These are phyloP conservation scores for Dacryopinax spathularia DNA, from an alignment of 768 basidiomycete genomes.

Conservation along the genomic window DNA sequence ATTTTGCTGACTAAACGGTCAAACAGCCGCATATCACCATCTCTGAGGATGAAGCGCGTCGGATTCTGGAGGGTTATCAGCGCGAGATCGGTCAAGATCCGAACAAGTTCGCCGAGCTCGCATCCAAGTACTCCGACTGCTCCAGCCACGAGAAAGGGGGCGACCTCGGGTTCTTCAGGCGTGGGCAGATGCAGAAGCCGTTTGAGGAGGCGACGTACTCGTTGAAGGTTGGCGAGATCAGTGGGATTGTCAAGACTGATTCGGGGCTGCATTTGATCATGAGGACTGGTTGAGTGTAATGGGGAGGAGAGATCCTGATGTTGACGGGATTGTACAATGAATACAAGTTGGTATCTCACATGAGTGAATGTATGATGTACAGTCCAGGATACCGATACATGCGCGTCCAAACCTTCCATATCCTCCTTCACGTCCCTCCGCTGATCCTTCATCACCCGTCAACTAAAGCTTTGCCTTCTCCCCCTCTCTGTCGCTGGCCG, in stretches of 20 bases:
- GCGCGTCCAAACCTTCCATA: no score
- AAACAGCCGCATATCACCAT: constrained; percentile 62
- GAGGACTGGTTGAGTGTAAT: constrained; percentile 65
- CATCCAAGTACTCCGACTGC: constrained; percentile 70
- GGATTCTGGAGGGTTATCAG: constrained; percentile 54
- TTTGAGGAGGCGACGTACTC: constrained; percentile 82
- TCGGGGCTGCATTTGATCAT: constrained; percentile 91
- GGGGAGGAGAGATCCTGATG: background rate
- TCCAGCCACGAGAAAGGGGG: constrained; percentile 69
- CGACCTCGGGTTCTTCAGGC: constrained; percentile 76
- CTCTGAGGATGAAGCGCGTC: constrained; percentile 75
- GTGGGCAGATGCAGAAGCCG: constrained; percentile 89
- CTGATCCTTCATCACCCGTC: background rate
- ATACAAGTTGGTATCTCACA: background rate
- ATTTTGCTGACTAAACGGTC: background rate
- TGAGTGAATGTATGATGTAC: background rate
- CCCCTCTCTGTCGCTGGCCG: no score
- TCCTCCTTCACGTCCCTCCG: background rate
- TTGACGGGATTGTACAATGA: background rate
- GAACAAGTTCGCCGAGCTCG: constrained; percentile 59
- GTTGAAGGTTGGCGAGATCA: constrained; percentile 59
- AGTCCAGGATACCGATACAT: background rate
- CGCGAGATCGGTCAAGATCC: constrained; percentile 41
- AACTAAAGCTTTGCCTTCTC: background rate
- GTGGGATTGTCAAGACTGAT: constrained; percentile 72